Evolutionary conservation across 176 grass and related monocot genomes (phyloP).

Genomic region (Oryza longistaminata): DNA sequence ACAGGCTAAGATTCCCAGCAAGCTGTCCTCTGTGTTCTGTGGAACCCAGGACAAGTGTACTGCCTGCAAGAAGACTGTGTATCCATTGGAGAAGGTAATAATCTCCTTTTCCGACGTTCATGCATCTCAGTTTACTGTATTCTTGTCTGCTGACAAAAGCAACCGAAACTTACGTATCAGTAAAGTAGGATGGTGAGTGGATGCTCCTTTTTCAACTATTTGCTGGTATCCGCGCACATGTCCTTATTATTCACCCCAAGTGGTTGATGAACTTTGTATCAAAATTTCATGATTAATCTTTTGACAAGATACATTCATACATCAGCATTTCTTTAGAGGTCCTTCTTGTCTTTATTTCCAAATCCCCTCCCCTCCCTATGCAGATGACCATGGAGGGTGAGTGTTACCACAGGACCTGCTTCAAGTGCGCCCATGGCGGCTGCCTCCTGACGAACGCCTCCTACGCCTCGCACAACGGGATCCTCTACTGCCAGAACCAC

Average conservation of each 20-base stretch:
- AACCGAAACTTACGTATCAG: background rate
- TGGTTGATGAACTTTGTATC: background rate
- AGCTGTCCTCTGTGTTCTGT: slow-evolving; percentile 53
- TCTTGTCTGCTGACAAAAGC: background rate
- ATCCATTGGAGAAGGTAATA: slow-evolving; percentile 68
- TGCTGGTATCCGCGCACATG: background rate
- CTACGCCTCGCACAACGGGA: slow-evolving; percentile 60
- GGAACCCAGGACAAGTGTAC: slow-evolving; percentile 67
- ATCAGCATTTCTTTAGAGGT: background rate
- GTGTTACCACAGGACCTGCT: slow-evolving; percentile 70
- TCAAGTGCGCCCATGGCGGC: slow-evolving; percentile 57
- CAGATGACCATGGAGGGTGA: slow-evolving; percentile 63
- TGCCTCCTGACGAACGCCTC: slow-evolving; percentile 58
- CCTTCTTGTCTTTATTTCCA: background rate
- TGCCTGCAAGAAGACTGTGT: slow-evolving; percentile 63
- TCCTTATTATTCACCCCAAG: background rate
- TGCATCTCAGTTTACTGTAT: background rate
- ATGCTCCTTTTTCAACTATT: background rate
- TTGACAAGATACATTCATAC: background rate
- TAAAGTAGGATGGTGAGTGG: background rate
- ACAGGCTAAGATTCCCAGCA: slow-evolving; percentile 65
- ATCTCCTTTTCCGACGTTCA: background rate
- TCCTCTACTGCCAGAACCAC: slow-evolving; percentile 78
- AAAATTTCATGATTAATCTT: background rate
- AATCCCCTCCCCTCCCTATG: background rate